These are phyloP conservation scores for Zygosaccharomyces pseudobailii DNA, from an alignment of 1,139 yeast species.

Conservation along the genomic window DNA sequence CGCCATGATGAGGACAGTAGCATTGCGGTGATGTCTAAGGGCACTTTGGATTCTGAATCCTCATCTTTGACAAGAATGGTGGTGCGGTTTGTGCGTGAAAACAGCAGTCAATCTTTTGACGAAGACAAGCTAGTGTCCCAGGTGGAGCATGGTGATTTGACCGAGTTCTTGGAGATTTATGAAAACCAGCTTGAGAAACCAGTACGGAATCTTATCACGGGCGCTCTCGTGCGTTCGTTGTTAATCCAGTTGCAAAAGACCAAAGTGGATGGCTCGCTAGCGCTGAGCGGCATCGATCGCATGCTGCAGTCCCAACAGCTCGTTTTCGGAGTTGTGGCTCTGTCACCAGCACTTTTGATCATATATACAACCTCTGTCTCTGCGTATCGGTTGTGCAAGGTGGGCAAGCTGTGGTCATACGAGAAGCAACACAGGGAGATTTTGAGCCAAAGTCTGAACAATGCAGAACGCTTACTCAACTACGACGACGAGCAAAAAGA, in stretches of 20 bases:
- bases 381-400: conserved; percentile 17
- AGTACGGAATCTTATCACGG: conserved; percentile 54
- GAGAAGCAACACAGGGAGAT: conserved; percentile 20
- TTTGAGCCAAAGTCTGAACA: conserved; percentile 52
- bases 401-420: conserved; percentile 28
- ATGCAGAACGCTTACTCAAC: conserved; percentile 50
- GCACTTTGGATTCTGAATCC: conserved; percentile 72
- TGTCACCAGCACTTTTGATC: conserved; percentile 73
- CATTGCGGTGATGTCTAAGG: conserved; percentile 72
- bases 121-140: conserved; percentile 34
- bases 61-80: conserved; percentile 86
- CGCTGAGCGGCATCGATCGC: conserved; percentile 85
- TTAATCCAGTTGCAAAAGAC: conserved; percentile 90
- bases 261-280: conserved; percentile 90
- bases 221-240: conserved; percentile 69
- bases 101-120: conserved; percentile 22
- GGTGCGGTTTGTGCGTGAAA: conserved; percentile 58
- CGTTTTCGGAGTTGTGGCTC: conserved; percentile 85
- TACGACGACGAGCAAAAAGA: conserved; percentile 19
- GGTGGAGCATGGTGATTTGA: conserved; percentile 66
- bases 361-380: conserved; percentile 19
- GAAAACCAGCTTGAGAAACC: conserved; percentile 75
- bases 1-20: conserved; percentile 71
- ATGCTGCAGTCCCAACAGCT: conserved; percentile 85
- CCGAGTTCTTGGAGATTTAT: conserved; percentile 72